These are phyloP conservation scores for Calonectria pseudoreteaudii DNA, from an alignment of 2,329 filamentous ascomycete species.

Conservation along the genomic window DNA sequence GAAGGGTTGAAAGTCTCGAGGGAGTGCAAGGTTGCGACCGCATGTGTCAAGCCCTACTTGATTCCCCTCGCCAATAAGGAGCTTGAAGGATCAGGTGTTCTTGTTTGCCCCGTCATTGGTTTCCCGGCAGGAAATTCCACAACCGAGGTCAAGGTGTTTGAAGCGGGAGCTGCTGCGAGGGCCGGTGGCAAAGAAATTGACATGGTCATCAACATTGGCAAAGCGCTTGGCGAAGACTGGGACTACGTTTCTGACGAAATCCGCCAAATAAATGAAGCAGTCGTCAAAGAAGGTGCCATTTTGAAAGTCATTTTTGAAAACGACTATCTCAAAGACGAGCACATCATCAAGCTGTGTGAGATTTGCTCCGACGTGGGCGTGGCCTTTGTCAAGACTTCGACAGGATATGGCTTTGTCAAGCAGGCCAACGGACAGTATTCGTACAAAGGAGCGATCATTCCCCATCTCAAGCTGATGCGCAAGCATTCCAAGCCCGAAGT, in stretches of 20 bases:
- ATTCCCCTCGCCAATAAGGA: conserved; percentile 60
- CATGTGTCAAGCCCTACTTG: conserved; percentile 69
- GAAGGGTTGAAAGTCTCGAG: conserved; percentile 61
- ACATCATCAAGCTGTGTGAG: conserved; percentile 64
- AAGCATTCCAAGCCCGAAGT: conserved; percentile 55
- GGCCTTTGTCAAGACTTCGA: conserved; percentile 71
- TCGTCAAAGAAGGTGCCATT: conserved; percentile 55
- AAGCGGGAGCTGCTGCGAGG: conserved; percentile 60
- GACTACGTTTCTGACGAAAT: conserved; percentile 67
- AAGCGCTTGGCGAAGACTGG: conserved; percentile 68
- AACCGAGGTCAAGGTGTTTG: conserved; percentile 64
- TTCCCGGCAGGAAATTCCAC: conserved; percentile 72
- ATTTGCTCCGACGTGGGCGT: conserved; percentile 65
- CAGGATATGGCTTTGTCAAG: conserved; percentile 72
- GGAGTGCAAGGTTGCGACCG: conserved; percentile 63
- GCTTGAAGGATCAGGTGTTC: conserved; percentile 61
- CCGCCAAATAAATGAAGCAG: conserved; percentile 59
- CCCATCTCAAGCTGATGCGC: conserved; percentile 66
- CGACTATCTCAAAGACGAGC: conserved; percentile 62
- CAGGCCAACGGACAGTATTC: conserved; percentile 61
- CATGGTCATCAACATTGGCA: conserved; percentile 72
- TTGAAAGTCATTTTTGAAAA: conserved; percentile 75
- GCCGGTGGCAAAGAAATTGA: conserved; percentile 67
- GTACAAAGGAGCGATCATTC: conserved; percentile 65
- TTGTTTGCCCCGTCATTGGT: conserved; percentile 68